These are phyloP conservation scores for Tuber brumale DNA, from an alignment of 495 filamentous ascomycete species.

Conservation along the genomic window DNA sequence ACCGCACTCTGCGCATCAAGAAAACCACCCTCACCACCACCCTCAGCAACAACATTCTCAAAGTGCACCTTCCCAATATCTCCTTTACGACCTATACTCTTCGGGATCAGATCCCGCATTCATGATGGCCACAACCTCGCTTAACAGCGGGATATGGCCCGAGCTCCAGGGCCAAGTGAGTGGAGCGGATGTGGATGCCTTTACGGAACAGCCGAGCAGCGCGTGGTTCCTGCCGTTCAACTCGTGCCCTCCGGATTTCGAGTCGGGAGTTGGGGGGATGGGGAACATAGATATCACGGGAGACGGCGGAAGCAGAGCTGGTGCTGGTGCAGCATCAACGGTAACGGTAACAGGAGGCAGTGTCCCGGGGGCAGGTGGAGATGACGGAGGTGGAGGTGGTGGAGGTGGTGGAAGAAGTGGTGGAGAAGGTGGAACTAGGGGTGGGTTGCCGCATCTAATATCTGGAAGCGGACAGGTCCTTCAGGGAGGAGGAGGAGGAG, in stretches of 20 bases:
- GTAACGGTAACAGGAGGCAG: slow-evolving; percentile 7
- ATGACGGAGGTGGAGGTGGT: slow-evolving; percentile 8
- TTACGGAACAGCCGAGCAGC: slow-evolving; percentile 49
- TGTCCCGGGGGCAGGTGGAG: slow-evolving; percentile 4
- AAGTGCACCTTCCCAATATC: slow-evolving; percentile 25
- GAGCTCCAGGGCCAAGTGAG: slow-evolving; percentile 33
- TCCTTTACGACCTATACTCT: slow-evolving; percentile 38
- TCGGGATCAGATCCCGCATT: slow-evolving; percentile 34
- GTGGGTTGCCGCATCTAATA: slow-evolving; percentile 37
- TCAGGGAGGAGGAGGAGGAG: slow-evolving; percentile 11
- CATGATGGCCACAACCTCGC: slow-evolving; percentile 27
- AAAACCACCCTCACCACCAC: slow-evolving; percentile 15
- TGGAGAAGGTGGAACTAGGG: slow-evolving; percentile 23
- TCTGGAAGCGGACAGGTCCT: slow-evolving; percentile 21
- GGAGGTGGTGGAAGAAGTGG: slow-evolving; percentile 7
- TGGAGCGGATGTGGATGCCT: slow-evolving; percentile 35
- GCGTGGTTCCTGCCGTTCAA: slow-evolving; percentile 98
- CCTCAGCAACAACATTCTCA: slow-evolving; percentile 32
- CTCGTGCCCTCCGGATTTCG: slow-evolving; percentile 35
- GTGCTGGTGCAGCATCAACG: slow-evolving; percentile 1
- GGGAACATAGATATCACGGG: slow-evolving; percentile 29
- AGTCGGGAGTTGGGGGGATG: slow-evolving; percentile 59
- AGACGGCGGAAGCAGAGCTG: slow-evolving; percentile 21
- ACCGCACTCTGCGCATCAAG: neutral
- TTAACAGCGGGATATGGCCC: slow-evolving; percentile 34